Evolutionary conservation across 2,329 filamentous ascomycete species (phyloP).

Genomic region (Erysiphe pulchra): DNA sequence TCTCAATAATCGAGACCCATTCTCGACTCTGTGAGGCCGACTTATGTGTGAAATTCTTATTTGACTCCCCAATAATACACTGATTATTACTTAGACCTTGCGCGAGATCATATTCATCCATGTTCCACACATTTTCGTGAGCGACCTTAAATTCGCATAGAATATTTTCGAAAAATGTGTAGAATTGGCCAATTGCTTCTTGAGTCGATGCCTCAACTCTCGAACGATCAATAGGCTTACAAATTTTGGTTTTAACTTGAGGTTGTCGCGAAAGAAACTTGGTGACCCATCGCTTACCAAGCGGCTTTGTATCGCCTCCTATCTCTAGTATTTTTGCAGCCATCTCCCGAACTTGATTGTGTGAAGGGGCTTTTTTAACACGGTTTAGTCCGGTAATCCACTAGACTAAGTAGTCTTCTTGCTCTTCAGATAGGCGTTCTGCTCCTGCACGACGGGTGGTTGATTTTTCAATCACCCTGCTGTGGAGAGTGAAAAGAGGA

Average conservation of each 20-base stretch:
- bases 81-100: background rate
- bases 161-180: background rate
- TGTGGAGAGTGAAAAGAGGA: background rate
- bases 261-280: background rate
- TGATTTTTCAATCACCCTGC: background rate
- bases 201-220: background rate
- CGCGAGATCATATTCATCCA: conserved; percentile 1
- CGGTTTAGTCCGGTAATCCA: background rate
- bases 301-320: background rate
- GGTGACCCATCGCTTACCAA: background rate
- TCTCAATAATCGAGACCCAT: background rate
- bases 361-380: background rate
- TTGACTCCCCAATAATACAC: background rate
- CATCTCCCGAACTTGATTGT: background rate
- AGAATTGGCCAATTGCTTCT: background rate
- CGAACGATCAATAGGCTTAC: too few relatives aligned
- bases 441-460: background rate
- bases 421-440: background rate
- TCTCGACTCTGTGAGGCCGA: background rate
- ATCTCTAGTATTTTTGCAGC: background rate
- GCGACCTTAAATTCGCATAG: background rate
- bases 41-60: background rate
- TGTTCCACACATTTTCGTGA: background rate
- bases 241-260: background rate
- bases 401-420: background rate